Base-by-base conservation (phyloP, 2,329 filamentous ascomycete species). In the Fusarium nygamai region DNA sequence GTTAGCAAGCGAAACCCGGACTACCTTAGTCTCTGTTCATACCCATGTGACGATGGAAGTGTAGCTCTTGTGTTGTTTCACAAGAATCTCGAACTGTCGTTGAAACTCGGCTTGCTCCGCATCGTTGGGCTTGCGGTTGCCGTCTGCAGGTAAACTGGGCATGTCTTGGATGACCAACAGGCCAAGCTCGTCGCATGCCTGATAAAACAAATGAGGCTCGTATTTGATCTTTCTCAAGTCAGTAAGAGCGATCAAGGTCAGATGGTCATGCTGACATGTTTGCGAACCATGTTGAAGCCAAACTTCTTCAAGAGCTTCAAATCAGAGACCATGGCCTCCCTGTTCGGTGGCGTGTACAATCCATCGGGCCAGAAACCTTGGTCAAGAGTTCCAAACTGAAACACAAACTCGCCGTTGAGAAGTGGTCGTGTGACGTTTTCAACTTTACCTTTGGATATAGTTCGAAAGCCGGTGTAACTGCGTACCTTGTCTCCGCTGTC, bases 331-430 rank as follows among this genome's bases (percentile, higher is more conserved):
- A 94, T 92, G 0, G 92, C 92, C 71, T 93, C 91, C 7, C 85
- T 83, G 14, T 86, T 93, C 0, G 92, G 92, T 1, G 92, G 87
- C 0, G 87, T 87, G 77, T 93, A 88, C 8, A 93, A 83, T 0
- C 92, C 92, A 76, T 93, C 92, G 0, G 91, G 92, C 92, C 91
- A 93, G 79, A 86, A 93, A 0, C 92, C 92, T 75, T 94, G 92
- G 65, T 94, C 92, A 1, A 94, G 84, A 0, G 91, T 92, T 7
- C 91, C 91, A 59, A 93, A 92, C 47, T 88, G 85, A 79, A 93
- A 94, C 19, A 90, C 83, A 44, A 92, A 92, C 61, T 92, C 85
- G n/a, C 90, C 91, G 70, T 94, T 94, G 44, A 94, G 81, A 1
- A 93, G 80, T 0, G 91, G 91, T 1, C 92, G 87, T 64, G 88